Base-by-base conservation (phyloP, 176 grass and related monocot genomes). In the Pontederia paniculata region DNA sequence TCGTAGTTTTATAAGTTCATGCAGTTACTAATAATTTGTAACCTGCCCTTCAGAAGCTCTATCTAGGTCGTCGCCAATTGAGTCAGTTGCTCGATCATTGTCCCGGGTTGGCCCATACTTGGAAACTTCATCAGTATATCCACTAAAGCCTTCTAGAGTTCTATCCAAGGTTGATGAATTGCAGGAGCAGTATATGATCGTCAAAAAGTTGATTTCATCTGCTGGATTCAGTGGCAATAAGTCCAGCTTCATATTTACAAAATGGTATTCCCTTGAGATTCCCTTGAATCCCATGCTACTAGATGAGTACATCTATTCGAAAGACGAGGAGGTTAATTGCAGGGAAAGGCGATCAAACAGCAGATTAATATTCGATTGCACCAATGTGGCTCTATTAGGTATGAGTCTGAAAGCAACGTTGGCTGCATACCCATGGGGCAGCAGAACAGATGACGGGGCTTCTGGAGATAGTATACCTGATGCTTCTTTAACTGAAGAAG, bases 101-200 rank as follows among this genome's bases (percentile, higher is more conserved):
- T 75, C 83, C 5, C 72, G 80, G 74, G 80, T 79, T 63, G 67
- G 67, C 62, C 80, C 80, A 56, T 70, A 74, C 18, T 50, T 70
- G 3, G 83, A 88, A 77, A 69, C 57, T 23, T 76, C 70, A 71
- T 91, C 83, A 0, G 71, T 80, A 48, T 91, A 91, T 75, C 81
- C 93, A 21, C 61, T 77, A 66, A 82, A 81, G 54, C 76, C 89
- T 66, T 88, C 77, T 17, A 80, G 74, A 45, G 73, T 91, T 79
- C 82, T 98, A 69, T 77, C 77, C 0, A 98, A 82, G 75, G 93
- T 74, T 37, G 93, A 98, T n/a, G 93, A 98, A 62, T 86, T 91
- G 54, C 80, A 82, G 23, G 78, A 98, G 50, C 81, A 67, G 0
- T 74, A 84, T 50, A 76, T 70, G 2, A 84, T 87, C 70, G 80